Evolutionary conservation across 352 stramenopile genomes (phyloP).

Genomic region (Thalassiosira ordinaria): DNA sequence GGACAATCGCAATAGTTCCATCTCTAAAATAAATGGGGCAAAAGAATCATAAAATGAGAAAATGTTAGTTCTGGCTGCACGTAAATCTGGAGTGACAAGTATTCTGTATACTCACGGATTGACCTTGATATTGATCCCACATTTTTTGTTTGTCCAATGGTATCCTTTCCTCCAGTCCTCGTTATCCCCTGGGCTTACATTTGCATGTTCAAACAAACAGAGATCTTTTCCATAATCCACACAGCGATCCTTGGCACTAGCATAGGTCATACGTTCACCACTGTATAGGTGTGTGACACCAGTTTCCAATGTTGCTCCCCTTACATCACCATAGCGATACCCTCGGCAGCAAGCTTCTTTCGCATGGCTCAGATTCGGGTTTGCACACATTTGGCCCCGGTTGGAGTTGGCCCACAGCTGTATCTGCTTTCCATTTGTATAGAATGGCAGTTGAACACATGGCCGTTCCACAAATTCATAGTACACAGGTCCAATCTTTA

Average conservation of each 20-base stretch:
- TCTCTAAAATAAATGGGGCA: slow-evolving; percentile 28
- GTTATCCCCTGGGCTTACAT: slow-evolving; percentile 26
- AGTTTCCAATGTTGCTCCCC: slow-evolving; percentile 3
- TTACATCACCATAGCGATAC: slow-evolving; percentile 13
- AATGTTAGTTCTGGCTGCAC: neutral
- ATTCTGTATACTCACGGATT: slow-evolving; percentile 55
- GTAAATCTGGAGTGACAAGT: neutral
- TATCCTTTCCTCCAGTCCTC: slow-evolving; percentile 49
- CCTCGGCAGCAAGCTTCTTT: slow-evolving; percentile 22
- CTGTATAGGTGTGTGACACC: slow-evolving; percentile 32
- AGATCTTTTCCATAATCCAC: slow-evolving; percentile 19
- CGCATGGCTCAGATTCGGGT: slow-evolving; percentile 21
- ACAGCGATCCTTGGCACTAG: slow-evolving; percentile 33
- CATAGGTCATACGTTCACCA: slow-evolving; percentile 38
- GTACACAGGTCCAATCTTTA: slow-evolving; percentile 68
- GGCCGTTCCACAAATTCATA: slow-evolving; percentile 77
- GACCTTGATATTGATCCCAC: slow-evolving; percentile 63
- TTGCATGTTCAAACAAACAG: slow-evolving; percentile 36
- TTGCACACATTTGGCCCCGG: slow-evolving; percentile 50
- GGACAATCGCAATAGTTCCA: slow-evolving; percentile 63
- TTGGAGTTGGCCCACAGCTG: slow-evolving; percentile 30
- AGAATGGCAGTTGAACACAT: slow-evolving; percentile 76
- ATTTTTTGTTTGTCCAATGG: slow-evolving; percentile 65
- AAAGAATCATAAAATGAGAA: neutral
- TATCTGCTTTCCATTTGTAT: slow-evolving; percentile 60